These are phyloP conservation scores for Sugiyamaella qingdaonensis DNA, from an alignment of 805 yeast species.

Conservation along the genomic window DNA sequence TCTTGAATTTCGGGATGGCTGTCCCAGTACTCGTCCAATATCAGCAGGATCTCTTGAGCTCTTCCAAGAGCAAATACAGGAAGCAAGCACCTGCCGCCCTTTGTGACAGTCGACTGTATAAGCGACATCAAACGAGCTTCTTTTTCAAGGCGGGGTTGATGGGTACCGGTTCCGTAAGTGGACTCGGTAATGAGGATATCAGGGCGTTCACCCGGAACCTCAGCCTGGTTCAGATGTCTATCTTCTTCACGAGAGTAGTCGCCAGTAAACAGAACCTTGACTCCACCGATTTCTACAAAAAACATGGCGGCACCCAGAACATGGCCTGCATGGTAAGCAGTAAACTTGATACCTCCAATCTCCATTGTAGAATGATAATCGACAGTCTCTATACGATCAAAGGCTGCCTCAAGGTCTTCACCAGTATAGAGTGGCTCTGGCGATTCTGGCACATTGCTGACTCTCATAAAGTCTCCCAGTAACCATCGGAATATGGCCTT, in stretches of 20 bases:
- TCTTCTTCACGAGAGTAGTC: conserved; percentile 96
- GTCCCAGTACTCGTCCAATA: conserved; percentile 94
- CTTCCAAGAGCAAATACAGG: conserved; percentile 97
- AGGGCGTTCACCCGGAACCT: conserved; percentile 86
- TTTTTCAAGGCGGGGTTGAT: conserved; percentile 82
- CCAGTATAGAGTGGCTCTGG: conserved; percentile 65
- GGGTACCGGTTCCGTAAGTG: conserved; percentile 97
- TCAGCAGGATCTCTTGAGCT: conserved; percentile 88
- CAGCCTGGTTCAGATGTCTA: conserved; percentile 92
- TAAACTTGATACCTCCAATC: conserved; percentile 88
- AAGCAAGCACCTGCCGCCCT: conserved; percentile 86
- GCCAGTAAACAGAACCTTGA: conserved; percentile 87
- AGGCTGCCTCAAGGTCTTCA: conserved; percentile 82
- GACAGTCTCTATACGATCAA: conserved; percentile 86
- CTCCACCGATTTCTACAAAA: conserved; percentile 89
- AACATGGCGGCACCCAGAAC: conserved; percentile 99
- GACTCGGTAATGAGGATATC: conserved; percentile 91
- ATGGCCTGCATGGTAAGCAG: conserved; percentile 99
- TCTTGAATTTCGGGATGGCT: conserved; percentile 75
- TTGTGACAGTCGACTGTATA: conserved; percentile 75
- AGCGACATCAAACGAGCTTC: conserved; percentile 76
- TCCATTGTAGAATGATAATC: conserved; percentile 96
- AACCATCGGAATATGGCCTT: conserved; percentile 97
- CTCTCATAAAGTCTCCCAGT: conserved; percentile 88
- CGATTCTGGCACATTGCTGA: conserved; percentile 48